Evolutionary conservation across 1,284 basidiomycete species (phyloP).

Genomic region (Veloporphyrellus conicus): DNA sequence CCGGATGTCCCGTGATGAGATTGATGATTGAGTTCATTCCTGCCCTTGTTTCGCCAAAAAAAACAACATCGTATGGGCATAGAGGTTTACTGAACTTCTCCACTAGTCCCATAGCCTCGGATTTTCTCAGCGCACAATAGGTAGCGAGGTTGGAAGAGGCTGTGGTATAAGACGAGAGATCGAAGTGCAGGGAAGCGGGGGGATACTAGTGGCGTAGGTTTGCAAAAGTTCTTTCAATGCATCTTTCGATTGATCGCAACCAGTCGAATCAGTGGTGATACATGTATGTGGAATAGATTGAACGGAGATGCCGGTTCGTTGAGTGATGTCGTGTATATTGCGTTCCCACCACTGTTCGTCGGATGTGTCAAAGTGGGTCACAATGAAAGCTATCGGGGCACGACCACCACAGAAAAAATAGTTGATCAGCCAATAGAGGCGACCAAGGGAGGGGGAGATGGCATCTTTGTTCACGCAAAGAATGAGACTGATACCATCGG

Average conservation of each 20-base stretch:
- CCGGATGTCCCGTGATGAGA: slow-evolving; percentile 3
- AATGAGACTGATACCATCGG: slow-evolving; percentile 7
- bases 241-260: background rate
- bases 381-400: slow-evolving; percentile 29
- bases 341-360: slow-evolving; percentile 9
- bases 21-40: background rate
- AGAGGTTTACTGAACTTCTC: background rate
- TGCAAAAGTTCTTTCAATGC: background rate
- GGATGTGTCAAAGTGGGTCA: slow-evolving; percentile 27
- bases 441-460: background rate
- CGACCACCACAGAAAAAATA: slow-evolving; percentile 6
- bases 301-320: background rate
- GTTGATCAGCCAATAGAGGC: slow-evolving; percentile 4
- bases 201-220: background rate
- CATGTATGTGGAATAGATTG: background rate
- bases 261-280: background rate
- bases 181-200: background rate
- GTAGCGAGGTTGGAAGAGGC: background rate
- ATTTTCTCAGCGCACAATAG: background rate
- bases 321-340: background rate
- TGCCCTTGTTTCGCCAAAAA: background rate
- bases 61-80: background rate
- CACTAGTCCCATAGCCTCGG: background rate
- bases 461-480: slow-evolving; percentile 6
- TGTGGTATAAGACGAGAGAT: background rate